phyloP scores from a whole-genome alignment of 163 green algal species.

The Chlamydomonas reinhardtii region DNA sequence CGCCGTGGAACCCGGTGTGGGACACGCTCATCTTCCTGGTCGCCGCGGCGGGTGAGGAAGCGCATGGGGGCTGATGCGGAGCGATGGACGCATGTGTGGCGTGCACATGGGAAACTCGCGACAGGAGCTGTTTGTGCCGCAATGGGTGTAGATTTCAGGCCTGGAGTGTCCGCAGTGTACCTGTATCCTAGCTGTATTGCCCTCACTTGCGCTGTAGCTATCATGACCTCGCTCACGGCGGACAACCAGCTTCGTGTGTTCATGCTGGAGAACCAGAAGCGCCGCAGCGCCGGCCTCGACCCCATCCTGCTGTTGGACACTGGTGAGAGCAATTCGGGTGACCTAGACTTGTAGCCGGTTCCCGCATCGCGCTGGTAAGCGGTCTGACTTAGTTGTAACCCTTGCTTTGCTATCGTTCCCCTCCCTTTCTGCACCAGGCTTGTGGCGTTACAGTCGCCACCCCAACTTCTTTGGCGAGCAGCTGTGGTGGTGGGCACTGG shows the following conservation, averaged over 20 bases:
- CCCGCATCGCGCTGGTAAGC: too few relatives aligned
- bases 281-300: neutral
- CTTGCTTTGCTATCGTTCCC: too few relatives aligned
- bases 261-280: conserved; percentile 51
- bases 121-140: too few relatives aligned
- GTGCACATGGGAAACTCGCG: too few relatives aligned
- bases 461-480: conserved; percentile 82
- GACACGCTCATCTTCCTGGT: conserved; percentile 26
- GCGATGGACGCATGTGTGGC: too few relatives aligned
- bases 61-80: neutral
- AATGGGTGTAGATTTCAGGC: too few relatives aligned
- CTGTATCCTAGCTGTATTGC: too few relatives aligned
- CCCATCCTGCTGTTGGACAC: conserved; percentile 52
- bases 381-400: too few relatives aligned
- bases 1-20: conserved; percentile 48
- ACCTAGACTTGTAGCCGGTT: too few relatives aligned
- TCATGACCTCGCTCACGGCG: conserved; percentile 54
- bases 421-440: conserved; percentile 39
- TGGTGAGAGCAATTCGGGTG: conserved; percentile 32
- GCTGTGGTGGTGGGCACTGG: conserved; percentile 68
- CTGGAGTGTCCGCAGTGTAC: too few relatives aligned
- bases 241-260: conserved; percentile 70
- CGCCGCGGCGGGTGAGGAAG: conserved; percentile 22
- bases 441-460: conserved; percentile 75
- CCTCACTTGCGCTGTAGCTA: conserved; percentile 23